Evolutionary conservation across 2,329 filamentous ascomycete species (phyloP).

Genomic region (Fusarium verrucosum): DNA sequence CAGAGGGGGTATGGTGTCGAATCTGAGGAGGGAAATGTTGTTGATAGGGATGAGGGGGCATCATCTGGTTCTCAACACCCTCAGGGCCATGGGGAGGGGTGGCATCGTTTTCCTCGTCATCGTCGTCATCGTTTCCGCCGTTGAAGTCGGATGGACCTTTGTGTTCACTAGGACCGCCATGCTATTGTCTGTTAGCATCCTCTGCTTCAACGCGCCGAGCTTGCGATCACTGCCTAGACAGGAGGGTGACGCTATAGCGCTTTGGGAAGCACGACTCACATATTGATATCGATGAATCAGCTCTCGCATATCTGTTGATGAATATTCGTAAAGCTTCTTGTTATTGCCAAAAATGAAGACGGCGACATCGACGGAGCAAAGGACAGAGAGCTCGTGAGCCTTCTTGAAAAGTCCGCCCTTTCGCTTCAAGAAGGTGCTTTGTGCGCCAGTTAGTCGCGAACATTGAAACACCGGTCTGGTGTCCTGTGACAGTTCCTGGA

Average conservation of each 20-base stretch:
- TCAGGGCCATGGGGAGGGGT: conserved; percentile 75
- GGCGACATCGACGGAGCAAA: conserved; percentile 97
- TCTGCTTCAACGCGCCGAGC: neutral
- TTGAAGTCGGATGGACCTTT: conserved; percentile 95
- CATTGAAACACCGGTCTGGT: neutral
- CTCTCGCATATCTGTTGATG: conserved; percentile 90
- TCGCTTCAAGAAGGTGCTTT: conserved; percentile 95
- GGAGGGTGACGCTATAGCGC: conserved; percentile 1
- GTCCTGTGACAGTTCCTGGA: neutral
- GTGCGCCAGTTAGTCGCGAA: conserved; percentile 35
- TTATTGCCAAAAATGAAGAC: conserved; percentile 99
- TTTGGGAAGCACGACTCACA: conserved; percentile 64
- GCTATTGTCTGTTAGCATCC: conserved; percentile 61
- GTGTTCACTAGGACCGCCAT: conserved; percentile 92
- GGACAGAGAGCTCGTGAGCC: conserved; percentile 95
- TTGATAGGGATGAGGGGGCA: conserved; percentile 75
- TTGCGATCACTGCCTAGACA: neutral
- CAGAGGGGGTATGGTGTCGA: conserved; percentile 82
- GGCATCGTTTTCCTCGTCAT: conserved; percentile 75
- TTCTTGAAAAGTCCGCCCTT: conserved; percentile 99
- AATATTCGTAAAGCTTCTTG: conserved; percentile 99
- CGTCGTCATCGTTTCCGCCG: conserved; percentile 86
- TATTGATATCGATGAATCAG: conserved; percentile 90
- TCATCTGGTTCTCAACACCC: conserved; percentile 65
- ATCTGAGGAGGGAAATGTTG: conserved; percentile 81